A percentile compares a stretch with the other conserved stretches of the same genome.
Evolutionary conservation across 305 asterid genomes (phyloP).

Genomic region (Lippia alba): DNA sequence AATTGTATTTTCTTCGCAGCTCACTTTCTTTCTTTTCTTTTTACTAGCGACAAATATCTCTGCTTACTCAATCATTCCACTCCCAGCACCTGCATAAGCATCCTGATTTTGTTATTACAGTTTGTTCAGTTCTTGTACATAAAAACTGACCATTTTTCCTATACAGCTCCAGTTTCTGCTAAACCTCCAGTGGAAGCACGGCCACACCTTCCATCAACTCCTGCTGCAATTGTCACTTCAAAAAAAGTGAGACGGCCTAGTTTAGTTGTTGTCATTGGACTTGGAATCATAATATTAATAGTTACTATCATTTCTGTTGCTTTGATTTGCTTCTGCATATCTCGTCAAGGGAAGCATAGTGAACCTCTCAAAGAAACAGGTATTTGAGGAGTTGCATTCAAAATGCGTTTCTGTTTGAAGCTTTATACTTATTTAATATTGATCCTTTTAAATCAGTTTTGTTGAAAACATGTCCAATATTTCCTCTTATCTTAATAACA

Average conservation of each 20-base stretch:
- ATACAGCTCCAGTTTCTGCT: conserved; percentile 77
- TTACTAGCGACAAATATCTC: no score
- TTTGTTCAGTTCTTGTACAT: conserved; percentile 1
- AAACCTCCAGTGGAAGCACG: conserved; percentile 62
- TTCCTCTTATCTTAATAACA: conserved; percentile 1
- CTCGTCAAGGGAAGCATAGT: conserved; percentile 55
- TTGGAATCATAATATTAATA: conserved; percentile 71
- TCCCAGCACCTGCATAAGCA: not conserved
- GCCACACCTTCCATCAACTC: conserved; percentile 62
- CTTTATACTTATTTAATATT: not conserved
- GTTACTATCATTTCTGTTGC: conserved; percentile 59
- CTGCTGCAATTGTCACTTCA: conserved; percentile 54
- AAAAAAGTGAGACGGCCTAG: conserved; percentile 58
- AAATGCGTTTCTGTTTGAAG: conserved; percentile 7
- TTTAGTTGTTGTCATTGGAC: conserved; percentile 66
- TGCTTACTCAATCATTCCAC: not conserved
- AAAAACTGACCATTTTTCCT: conserved; percentile 28
- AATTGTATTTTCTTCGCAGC: not conserved
- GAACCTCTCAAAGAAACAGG: conserved; percentile 64
- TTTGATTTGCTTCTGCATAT: conserved; percentile 62
- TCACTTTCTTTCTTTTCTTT: no score
- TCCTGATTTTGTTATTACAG: not conserved
- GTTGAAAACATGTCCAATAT: not conserved
- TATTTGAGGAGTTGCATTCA: conserved; percentile 36
- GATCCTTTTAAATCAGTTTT: not conserved